These are phyloP conservation scores for Stemphylium beticola DNA, from an alignment of 2,329 filamentous ascomycete genomes.

Conservation along the genomic window DNA sequence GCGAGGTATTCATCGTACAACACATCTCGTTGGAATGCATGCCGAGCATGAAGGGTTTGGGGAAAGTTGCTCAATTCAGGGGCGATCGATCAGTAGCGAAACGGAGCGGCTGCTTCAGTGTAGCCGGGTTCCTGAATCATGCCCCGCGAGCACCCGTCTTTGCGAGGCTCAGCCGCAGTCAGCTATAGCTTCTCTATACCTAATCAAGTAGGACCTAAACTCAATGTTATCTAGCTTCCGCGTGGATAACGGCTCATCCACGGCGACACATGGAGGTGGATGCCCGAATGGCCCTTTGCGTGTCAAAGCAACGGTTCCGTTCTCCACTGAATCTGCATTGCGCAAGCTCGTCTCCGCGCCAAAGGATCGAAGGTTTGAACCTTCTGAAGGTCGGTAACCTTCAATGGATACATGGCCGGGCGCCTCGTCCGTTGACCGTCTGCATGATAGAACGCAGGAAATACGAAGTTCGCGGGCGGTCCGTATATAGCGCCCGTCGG, in stretches of 20 bases:
- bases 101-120: constrained; percentile 9
- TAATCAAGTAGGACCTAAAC: not conserved
- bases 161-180: not conserved
- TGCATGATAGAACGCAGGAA: not conserved
- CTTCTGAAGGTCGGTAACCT: not conserved
- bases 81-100: not conserved
- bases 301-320: constrained; percentile 6
- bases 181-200: not conserved
- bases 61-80: constrained; percentile 3
- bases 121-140: constrained; percentile 15
- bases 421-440: constrained; percentile 1
- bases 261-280: not conserved
- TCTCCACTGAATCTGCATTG: constrained; percentile 9
- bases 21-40: not conserved
- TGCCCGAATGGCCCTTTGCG: not conserved
- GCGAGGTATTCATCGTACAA: no score
- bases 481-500: constrained; percentile 14
- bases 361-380: constrained; percentile 16
- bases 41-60: not conserved
- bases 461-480: not conserved
- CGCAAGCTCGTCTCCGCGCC: constrained; percentile 17
- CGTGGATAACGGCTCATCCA: constrained; percentile 10
- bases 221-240: not conserved
- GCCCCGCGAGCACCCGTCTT: constrained; percentile 7
- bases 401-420: not conserved